These are phyloP conservation scores for Lablab purpureus DNA, from an alignment of 306 rosid species.

Conservation along the genomic window DNA sequence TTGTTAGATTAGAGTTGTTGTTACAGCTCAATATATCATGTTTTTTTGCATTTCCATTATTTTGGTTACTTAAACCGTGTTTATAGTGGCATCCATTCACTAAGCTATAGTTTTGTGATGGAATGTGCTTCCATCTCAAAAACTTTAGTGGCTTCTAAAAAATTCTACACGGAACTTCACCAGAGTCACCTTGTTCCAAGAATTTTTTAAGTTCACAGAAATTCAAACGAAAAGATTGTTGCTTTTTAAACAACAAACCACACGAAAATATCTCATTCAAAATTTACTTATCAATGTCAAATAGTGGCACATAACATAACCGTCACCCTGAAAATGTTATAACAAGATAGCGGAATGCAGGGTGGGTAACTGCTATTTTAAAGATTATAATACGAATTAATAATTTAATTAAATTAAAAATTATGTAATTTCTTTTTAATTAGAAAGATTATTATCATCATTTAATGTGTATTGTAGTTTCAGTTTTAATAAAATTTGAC, in stretches of 20 bases:
- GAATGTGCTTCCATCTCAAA: background rate
- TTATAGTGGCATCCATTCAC: background rate
- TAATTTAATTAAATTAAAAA: too few relatives aligned
- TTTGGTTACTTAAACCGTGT: background rate
- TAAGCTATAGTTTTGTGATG: background rate
- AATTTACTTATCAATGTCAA: background rate
- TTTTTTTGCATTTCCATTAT: background rate
- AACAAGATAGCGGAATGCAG: background rate
- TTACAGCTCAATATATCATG: background rate
- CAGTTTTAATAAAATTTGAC: too few relatives aligned
- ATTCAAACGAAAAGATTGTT: background rate
- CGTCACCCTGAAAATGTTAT: too few relatives aligned
- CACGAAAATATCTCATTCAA: background rate
- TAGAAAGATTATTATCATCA: too few relatives aligned
- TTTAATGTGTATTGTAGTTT: too few relatives aligned
- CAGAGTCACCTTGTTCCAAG: background rate
- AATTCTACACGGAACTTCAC: background rate
- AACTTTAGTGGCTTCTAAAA: slow-evolving; percentile 1
- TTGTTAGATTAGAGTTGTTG: background rate
- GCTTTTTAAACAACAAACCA: background rate
- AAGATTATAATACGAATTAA: too few relatives aligned
- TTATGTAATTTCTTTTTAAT: too few relatives aligned
- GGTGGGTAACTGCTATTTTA: background rate
- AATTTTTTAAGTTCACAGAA: background rate
- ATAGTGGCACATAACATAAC: background rate